Conservation (phyloP, 2,329 filamentous ascomycete species). For the Ophiocordyceps australis region DNA sequence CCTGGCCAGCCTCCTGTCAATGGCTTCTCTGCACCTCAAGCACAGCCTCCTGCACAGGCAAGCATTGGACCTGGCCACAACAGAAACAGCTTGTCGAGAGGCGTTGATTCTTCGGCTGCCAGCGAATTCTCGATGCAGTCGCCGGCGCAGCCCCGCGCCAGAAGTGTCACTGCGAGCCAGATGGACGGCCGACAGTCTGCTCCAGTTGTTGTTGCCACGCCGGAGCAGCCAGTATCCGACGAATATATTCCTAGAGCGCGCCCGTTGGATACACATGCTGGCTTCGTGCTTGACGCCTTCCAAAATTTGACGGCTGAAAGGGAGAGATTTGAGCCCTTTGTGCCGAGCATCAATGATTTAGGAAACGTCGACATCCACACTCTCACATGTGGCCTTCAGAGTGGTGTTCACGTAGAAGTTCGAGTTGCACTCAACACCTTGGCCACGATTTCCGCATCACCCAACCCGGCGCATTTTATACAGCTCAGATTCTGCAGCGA, state of each 20-base stretch:
- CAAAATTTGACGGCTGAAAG: slow-evolving; percentile 49
- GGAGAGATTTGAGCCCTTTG: slow-evolving; percentile 49
- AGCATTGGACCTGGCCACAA: slow-evolving; percentile 16
- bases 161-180: slow-evolving; percentile 21
- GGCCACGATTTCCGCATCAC: slow-evolving; percentile 44
- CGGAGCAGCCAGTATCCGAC: slow-evolving; percentile 20
- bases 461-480: slow-evolving; percentile 44
- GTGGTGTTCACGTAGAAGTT: slow-evolving; percentile 78
- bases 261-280: slow-evolving; percentile 45
- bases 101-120: slow-evolving; percentile 19
- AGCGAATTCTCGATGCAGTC: slow-evolving; percentile 26
- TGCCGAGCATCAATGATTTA: slow-evolving; percentile 59
- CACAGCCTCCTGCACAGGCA: slow-evolving; percentile 3
- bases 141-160: slow-evolving; percentile 21
- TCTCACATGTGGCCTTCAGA: slow-evolving; percentile 75
- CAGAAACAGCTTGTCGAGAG: slow-evolving; percentile 32
- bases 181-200: slow-evolving; percentile 11
- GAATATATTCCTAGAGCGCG: slow-evolving; percentile 37
- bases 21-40: slow-evolving; percentile 16
- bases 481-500: slow-evolving; percentile 67
- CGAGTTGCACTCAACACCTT: slow-evolving; percentile 76
- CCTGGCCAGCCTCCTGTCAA: slow-evolving; percentile 18
- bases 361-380: slow-evolving; percentile 83
- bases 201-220: slow-evolving; percentile 4
- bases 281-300: slow-evolving; percentile 49